Evolutionary conservation across 2,329 filamentous ascomycete genomes (phyloP), one percentile per base, ranked within the genome.

Genomic region (Ophiostoma sp.): DNA sequence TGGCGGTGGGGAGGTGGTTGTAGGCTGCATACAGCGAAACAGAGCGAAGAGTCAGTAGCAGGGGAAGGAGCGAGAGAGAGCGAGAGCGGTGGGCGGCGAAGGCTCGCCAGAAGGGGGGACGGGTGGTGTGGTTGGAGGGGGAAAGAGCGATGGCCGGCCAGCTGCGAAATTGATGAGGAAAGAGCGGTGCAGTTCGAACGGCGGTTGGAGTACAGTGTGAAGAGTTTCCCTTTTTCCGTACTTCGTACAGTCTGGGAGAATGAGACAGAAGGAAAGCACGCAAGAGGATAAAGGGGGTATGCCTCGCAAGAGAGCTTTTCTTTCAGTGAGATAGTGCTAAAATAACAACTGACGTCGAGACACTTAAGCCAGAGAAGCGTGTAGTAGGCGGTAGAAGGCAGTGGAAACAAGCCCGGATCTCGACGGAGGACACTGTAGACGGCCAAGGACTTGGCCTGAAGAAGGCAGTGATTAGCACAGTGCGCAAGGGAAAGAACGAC

Each of bases 11-110:
- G 73, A 61, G 48, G 36, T 66, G 66, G 72, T 73, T 70, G 66
- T 66, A 69, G 45, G 57, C 48, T 71, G 69, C 69, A 68, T 68
- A 57, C 72, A 71, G 69, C 72, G 69, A 73, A 69, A 71, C 69
- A 79, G 75, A 76, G 77, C 79, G 78, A 78, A 78, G 78, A 76
- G 75, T 75, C 75, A 75, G 74, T 59, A 57, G 48, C 48, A 42
- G 36, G 31, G 36, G 42, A 9, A 69, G 50, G 25, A 59, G 55
- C 33, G 55, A 45, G 42, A 42, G 36, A 64, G 69, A 57, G 48
- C 36, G 69, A 42, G 63, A 39, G 59, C 48, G 69, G 72, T 70
- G 64, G 75, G 71, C 52, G 71, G 75, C 63, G 73, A 72, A 33
- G 72, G 22, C 17, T 57, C 52, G 31, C 19, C 22, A 22, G 5